phyloP scores from a whole-genome alignment of 208 protist species.

The Crithidia sp. region DNA sequence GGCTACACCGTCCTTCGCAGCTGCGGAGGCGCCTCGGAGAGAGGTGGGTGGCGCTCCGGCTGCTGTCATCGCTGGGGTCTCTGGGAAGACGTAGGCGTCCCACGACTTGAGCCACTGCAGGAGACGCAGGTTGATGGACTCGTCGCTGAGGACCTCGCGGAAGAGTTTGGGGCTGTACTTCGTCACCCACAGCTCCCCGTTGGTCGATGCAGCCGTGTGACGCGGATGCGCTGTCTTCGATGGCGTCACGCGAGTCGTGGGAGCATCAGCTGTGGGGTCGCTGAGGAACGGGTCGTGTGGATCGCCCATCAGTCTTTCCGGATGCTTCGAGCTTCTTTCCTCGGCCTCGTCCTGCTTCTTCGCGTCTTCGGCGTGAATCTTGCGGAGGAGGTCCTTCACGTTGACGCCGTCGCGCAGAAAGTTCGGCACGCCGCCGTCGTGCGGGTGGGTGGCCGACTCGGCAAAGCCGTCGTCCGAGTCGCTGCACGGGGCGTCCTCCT shows the following conservation, averaged over 20 bases:
- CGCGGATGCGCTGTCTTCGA: neutral
- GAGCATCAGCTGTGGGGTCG: neutral
- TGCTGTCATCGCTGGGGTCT: neutral
- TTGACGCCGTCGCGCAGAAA: slow-evolving; percentile 26
- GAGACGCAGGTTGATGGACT: slow-evolving; percentile 73
- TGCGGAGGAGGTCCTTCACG: slow-evolving; percentile 23
- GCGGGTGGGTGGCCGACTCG: neutral
- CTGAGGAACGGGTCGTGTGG: slow-evolving; percentile 1
- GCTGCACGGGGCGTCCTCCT: neutral
- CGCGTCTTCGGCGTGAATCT: slow-evolving; percentile 25
- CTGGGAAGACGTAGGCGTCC: slow-evolving; percentile 74
- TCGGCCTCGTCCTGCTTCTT: slow-evolving; percentile 13
- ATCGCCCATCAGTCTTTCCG: neutral
- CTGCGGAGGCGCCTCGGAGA: neutral
- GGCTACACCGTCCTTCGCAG: neutral
- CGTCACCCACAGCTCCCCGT: slow-evolving; percentile 65
- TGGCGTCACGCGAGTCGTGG: neutral
- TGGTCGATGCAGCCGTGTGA: neutral
- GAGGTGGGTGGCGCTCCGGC: neutral
- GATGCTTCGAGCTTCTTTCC: neutral
- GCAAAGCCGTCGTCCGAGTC: neutral
- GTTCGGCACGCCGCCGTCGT: neutral
- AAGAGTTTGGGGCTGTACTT: slow-evolving; percentile 79
- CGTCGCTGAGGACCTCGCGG: slow-evolving; percentile 85
- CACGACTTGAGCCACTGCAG: slow-evolving; percentile 87